Evolutionary conservation across 257 asterid genomes (phyloP), one percentile per base, ranked within the genome.

Genomic region (Plantago ovata): DNA sequence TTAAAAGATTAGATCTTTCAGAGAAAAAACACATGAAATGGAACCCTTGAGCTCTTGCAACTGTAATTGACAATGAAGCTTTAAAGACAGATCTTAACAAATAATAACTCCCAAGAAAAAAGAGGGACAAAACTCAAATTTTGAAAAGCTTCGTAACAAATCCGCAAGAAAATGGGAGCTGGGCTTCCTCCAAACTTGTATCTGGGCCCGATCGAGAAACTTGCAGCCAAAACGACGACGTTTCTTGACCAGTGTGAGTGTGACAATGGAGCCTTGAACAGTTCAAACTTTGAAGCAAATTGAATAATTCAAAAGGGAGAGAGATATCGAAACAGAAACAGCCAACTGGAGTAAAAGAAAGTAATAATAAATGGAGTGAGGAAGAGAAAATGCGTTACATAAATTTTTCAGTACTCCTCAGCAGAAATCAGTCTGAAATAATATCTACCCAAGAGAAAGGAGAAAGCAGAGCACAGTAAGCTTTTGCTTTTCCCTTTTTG

Each of bases 401-500:
- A 49, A 49, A 20, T 48, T 3, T 21, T n/a, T n/a, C n/a, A n/a
- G n/a, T n/a, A n/a, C n/a, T n/a, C n/a, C n/a, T n/a, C n/a, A n/a
- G n/a, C n/a, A n/a, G 23, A 47, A 18, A 1, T 6, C 18, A 48
- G 24, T 32, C 21, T 49, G 53, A 10, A n/a, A n/a, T n/a, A 10
- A 19, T 18, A 8, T 19, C 15, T 8, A 22, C n/a, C n/a, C n/a
- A 7, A 47, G 55, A 49, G 36, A 21, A 49, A 49, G 54, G 13
- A 49, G 24, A 49, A 64, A 69, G 78, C 79, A 72, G 75, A 74
- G 70, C 76, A 66, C 75, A 28, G 7, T 28, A 4, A 59, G 78
- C 83, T 72, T 76, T 71, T 53, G 73, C 82, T 70, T 72, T 74
- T 38, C 44, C 47, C 59, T 64, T 48, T 65, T 67, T 56, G 57